phyloP scores from a whole-genome alignment of 2,329 filamentous ascomycete species.

The Purpureocillium lavendulum region DNA sequence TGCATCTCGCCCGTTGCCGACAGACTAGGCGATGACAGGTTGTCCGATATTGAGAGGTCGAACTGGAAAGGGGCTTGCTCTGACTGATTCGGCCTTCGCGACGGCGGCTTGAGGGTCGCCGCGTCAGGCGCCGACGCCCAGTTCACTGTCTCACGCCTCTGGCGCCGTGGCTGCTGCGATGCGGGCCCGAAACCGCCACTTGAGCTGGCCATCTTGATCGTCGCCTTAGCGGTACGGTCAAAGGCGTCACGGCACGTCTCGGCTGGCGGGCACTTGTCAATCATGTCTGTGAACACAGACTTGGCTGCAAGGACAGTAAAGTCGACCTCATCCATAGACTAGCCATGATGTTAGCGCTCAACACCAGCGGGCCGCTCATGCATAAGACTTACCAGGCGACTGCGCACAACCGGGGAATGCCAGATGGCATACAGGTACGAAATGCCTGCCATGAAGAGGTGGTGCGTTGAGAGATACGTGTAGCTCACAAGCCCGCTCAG shows the following conservation, averaged over 20 bases:
- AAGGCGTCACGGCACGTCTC: constrained; percentile 94
- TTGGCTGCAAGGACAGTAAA: constrained; percentile 91
- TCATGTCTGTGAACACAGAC: constrained; percentile 83
- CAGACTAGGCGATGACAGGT: constrained; percentile 30
- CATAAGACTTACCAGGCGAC: constrained; percentile 63
- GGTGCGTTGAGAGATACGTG: constrained; percentile 90
- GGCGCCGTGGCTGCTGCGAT: constrained; percentile 17
- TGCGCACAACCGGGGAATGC: constrained; percentile 86
- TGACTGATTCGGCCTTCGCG: constrained; percentile 18
- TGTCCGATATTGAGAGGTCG: constrained; percentile 29
- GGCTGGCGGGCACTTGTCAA: constrained; percentile 89
- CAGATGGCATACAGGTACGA: constrained; percentile 96
- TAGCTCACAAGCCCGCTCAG: constrained; percentile 86
- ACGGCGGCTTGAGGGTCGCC: constrained; percentile 10
- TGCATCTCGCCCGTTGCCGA: constrained; percentile 28
- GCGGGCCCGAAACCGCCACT: constrained; percentile 67
- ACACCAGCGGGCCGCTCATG: no score
- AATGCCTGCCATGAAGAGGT: constrained; percentile 94
- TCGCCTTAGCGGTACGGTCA: constrained; percentile 89
- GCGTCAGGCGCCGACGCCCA: constrained; percentile 21
- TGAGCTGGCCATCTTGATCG: constrained; percentile 87
- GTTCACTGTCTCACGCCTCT: constrained; percentile 17
- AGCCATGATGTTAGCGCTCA: not conserved
- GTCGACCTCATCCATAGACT: constrained; percentile 93
- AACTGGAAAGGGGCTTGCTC: constrained; percentile 24